Evolutionary conservation across 768 basidiomycete genomes (phyloP), one percentile per base, ranked within the genome.

Genomic region (Pisolithus marmoratus): DNA sequence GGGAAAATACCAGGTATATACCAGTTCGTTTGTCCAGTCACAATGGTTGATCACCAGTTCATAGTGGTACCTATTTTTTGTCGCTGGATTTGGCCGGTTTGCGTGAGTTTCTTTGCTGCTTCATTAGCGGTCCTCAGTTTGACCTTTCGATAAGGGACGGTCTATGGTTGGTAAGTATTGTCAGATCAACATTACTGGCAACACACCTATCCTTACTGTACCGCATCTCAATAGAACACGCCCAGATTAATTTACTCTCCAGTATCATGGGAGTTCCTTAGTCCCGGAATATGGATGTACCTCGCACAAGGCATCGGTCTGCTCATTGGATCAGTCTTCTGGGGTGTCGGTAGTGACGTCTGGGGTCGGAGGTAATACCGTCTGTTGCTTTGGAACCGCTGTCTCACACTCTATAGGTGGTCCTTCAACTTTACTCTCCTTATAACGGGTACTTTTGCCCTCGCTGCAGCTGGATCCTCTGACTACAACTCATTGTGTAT

Each of bases 31-130:
- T 27, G 15, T 23, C 54, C 48, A 43, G 17, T 26, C 41, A 14
- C 47, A 12, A 55, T 29, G 22, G 20, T 19, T 44, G 22, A 48
- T 2, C 34, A 14, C 14, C 34, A 14, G 23, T 17, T 46, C 26
- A 19, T 52, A 86, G 83, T 84, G 81, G 72, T 69, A 70, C 51
- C 62, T 88, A 36, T 87, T 88, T 62, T 50, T 80, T 48, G 82
- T 85, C 26, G 76, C 84, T 17, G 86, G 84, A 2, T 86, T 88
- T 66, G 86, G 86, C 48, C 87, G 84, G 85, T 76, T 87, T 53
- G 80, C 83, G 84, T 85, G 63, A 65, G 83, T 73, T 38, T 49
- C 11, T 31, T 41, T 8, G n/a, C n/a, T 15, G 20, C 11, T 44
- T 19, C 24, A 31, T 11, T 14, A 5, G 37, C 8, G 38, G 40